These are phyloP conservation scores for Leccinum boreale DNA, from an alignment of 768 basidiomycete species.

Conservation along the genomic window DNA sequence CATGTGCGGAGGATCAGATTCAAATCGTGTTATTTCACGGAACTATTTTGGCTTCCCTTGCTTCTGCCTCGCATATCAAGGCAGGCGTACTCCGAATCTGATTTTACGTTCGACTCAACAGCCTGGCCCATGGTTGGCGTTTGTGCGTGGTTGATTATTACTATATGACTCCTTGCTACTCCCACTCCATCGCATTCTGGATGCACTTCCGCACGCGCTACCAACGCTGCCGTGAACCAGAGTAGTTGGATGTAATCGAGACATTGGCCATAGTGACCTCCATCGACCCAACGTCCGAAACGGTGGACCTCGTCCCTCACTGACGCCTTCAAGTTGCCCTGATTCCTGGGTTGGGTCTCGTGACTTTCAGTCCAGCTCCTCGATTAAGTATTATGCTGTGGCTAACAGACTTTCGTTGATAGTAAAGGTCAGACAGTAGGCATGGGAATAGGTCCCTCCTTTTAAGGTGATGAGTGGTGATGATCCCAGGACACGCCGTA, in stretches of 20 bases:
- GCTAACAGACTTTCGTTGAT: neutral
- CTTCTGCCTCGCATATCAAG: constrained; percentile 26
- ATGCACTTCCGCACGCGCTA: neutral
- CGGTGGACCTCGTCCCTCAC: neutral
- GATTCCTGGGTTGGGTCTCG: constrained; percentile 12
- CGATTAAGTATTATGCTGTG: neutral
- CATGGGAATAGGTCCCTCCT: constrained; percentile 13
- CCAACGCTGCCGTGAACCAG: neutral
- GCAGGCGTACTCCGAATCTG: constrained; percentile 14
- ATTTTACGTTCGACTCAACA: constrained; percentile 15
- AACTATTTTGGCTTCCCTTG: constrained; percentile 15
- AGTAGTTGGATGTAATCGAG: neutral
- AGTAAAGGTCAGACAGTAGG: neutral
- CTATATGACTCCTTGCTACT: neutral
- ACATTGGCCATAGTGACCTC: neutral
- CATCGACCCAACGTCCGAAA: neutral
- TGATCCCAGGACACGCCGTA: constrained; percentile 11
- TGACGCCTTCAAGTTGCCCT: constrained; percentile 8
- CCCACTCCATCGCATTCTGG: constrained; percentile 2
- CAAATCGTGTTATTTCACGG: constrained; percentile 16
- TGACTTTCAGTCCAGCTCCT: constrained; percentile 10
- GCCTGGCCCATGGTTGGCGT: constrained; percentile 14
- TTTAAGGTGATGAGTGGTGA: constrained; percentile 3
- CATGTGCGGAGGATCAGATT: constrained; percentile 29
- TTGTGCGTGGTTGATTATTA: constrained; percentile 23